Evolutionary conservation across 1,139 yeast species (phyloP).

Genomic region (Saccharomycopsis hybrid): DNA sequence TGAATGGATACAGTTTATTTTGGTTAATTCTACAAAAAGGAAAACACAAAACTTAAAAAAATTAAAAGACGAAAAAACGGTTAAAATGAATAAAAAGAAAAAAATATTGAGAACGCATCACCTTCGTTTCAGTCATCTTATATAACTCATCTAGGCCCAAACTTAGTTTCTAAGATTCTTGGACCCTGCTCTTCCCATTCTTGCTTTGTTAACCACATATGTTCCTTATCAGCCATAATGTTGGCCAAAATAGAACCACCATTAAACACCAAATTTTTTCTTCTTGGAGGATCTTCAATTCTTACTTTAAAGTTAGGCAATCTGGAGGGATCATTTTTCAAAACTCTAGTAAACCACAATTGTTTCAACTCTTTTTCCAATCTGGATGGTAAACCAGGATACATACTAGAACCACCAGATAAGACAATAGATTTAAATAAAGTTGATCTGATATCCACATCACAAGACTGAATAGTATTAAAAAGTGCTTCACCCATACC

Average conservation of each 20-base stretch:
- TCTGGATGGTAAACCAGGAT: constrained; percentile 95
- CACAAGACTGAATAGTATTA: constrained; percentile 91
- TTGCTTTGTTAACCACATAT: constrained; percentile 93
- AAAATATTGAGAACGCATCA: no score
- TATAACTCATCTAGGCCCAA: constrained; percentile 85
- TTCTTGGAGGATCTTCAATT: constrained; percentile 98
- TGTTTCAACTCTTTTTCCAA: constrained; percentile 94
- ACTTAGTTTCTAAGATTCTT: constrained; percentile 65
- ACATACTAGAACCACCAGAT: constrained; percentile 98
- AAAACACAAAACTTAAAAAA: no score
- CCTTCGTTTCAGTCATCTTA: not conserved
- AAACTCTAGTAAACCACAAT: constrained; percentile 85
- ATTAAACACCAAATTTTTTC: constrained; percentile 97
- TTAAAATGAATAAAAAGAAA: no score
- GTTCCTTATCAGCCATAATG: constrained; percentile 97
- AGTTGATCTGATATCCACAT: constrained; percentile 84
- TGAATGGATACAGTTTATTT: no score
- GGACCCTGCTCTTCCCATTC: constrained; percentile 99
- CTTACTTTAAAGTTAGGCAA: constrained; percentile 89
- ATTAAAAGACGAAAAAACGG: no score
- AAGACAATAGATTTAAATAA: constrained; percentile 87
- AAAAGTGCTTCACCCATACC: constrained; percentile 92
- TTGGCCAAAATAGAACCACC: constrained; percentile 99
- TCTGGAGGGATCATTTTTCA: constrained; percentile 81
- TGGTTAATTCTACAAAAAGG: no score